Percentiles rank a stretch among this genome's conserved stretches.
Evolutionary conservation across 192 early-diverging fungal species (phyloP).

Genomic region (Entrophospora sp.): DNA sequence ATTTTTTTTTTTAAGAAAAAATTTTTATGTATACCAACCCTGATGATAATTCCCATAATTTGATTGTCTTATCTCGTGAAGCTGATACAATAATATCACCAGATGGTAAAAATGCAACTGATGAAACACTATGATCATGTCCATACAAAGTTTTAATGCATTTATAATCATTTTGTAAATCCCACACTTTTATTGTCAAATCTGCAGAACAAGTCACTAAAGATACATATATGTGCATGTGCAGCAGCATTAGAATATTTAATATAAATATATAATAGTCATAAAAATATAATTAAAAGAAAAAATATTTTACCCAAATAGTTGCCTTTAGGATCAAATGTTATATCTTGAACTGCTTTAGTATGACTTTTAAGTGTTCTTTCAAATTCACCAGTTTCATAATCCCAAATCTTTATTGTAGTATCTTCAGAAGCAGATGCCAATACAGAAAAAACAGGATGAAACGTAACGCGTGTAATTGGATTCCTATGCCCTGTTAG

Average conservation of each 20-base stretch:
- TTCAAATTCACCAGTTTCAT: conserved; percentile 88
- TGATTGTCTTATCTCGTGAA: conserved; percentile 84
- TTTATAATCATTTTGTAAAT: conserved; percentile 67
- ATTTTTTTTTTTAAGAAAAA: not conserved
- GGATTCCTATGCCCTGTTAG: conserved; percentile 76
- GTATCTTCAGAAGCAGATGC: conserved; percentile 88
- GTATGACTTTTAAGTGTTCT: conserved; percentile 92
- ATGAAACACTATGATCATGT: conserved; percentile 90
- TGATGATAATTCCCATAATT: conserved; percentile 78
- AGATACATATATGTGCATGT: no score
- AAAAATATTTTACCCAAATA: conserved; percentile 51
- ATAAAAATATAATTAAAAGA: not conserved
- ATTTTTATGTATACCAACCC: conserved; percentile 42
- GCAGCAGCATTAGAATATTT: no score
- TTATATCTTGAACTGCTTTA: conserved; percentile 84
- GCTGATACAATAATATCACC: conserved; percentile 79
- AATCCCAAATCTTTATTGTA: conserved; percentile 89
- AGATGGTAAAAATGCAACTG: conserved; percentile 63
- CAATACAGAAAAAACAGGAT: conserved; percentile 76
- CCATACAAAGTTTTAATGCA: conserved; percentile 81
- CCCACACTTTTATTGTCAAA: conserved; percentile 88
- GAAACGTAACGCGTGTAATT: conserved; percentile 75
- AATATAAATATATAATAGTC: not conserved
- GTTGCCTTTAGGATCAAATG: conserved; percentile 76
- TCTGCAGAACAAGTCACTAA: conserved; percentile 87